phyloP scores from a whole-genome alignment of 164 flowering plant genomes.

The Magnolia changhungtana region DNA sequence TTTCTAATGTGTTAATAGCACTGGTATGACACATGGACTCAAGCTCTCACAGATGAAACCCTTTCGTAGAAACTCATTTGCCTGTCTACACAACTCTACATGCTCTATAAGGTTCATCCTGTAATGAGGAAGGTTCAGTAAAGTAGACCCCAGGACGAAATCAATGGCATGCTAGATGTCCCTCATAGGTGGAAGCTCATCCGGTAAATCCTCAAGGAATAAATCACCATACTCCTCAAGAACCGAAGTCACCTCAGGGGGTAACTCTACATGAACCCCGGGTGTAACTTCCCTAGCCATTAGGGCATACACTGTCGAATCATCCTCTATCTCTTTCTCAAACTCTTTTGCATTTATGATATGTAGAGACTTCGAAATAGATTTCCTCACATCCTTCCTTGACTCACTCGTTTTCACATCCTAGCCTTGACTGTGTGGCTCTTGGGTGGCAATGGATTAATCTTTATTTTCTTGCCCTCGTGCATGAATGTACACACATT shows the following conservation, averaged over 20 bases:
- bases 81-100: too few relatives aligned
- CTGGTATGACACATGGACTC: neutral
- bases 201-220: neutral
- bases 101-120: too few relatives aligned
- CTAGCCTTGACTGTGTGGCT: neutral
- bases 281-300: neutral
- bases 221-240: neutral
- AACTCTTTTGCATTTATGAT: neutral
- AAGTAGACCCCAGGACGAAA: neutral
- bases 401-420: too few relatives aligned
- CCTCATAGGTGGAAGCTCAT: neutral
- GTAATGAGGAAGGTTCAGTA: neutral
- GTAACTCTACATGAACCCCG: neutral
- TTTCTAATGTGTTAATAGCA: neutral
- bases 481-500: neutral
- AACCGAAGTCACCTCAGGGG: neutral
- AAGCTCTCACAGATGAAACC: slow-evolving; percentile 6
- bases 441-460: neutral
- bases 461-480: neutral
- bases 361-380: neutral
- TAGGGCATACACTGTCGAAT: neutral
- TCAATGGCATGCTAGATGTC: neutral
- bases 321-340: neutral
- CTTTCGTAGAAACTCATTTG: neutral
- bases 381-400: neutral